phyloP scores from a whole-genome alignment of 1,284 basidiomycete species.

The Leucoagaricus sp. region DNA sequence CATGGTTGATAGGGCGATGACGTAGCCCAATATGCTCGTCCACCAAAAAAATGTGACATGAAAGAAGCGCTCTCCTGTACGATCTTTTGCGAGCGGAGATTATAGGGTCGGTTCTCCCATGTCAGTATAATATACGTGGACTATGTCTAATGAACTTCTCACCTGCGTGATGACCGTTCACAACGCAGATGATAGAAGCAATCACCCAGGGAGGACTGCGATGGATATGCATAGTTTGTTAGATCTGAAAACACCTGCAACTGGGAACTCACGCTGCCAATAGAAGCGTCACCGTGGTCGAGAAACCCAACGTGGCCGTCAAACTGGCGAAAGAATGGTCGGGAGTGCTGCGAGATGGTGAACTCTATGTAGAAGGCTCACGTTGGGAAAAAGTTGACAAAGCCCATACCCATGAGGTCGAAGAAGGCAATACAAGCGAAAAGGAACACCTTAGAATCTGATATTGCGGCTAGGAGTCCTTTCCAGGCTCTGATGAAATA shows the following conservation, averaged over 20 bases:
- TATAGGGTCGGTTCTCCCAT: no score
- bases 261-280: slow-evolving; percentile 56
- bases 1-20: slow-evolving; percentile 59
- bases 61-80: slow-evolving; percentile 67
- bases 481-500: slow-evolving; percentile 41
- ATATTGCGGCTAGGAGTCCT: slow-evolving; percentile 59
- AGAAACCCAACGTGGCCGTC: slow-evolving; percentile 68
- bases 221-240: background rate
- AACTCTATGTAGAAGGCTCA: slow-evolving; percentile 30
- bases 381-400: slow-evolving; percentile 78
- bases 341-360: background rate
- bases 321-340: slow-evolving; percentile 40
- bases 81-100: slow-evolving; percentile 35
- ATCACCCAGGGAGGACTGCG: slow-evolving; percentile 66
- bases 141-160: slow-evolving; percentile 21
- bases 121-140: background rate
- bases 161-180: slow-evolving; percentile 71
- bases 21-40: slow-evolving; percentile 60
- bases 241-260: no score
- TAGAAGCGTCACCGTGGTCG: slow-evolving; percentile 58
- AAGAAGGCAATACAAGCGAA: slow-evolving; percentile 57
- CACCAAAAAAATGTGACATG: slow-evolving; percentile 63
- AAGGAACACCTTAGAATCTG: slow-evolving; percentile 61
- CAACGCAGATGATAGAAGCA: slow-evolving; percentile 53
- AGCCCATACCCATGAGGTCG: slow-evolving; percentile 63